These are phyloP conservation scores for Talaromyces sp. DNA, from an alignment of 2,329 filamentous ascomycete species.

Conservation along the genomic window DNA sequence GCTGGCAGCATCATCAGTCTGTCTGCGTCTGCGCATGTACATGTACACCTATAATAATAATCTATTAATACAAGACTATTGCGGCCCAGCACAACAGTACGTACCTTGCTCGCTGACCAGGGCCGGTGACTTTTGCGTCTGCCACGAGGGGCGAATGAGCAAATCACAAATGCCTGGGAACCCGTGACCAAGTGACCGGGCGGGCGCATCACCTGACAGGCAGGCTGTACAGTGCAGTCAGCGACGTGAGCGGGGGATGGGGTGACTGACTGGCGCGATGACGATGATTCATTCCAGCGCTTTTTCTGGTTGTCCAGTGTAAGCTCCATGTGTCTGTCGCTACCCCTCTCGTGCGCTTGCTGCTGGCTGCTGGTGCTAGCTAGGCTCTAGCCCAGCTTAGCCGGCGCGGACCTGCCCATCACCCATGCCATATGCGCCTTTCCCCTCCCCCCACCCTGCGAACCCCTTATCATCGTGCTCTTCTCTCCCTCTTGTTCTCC, in stretches of 20 bases:
- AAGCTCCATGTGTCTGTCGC: background rate
- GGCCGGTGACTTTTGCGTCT: background rate
- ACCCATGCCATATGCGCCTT: background rate
- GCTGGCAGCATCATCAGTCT: background rate
- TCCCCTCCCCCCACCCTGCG: background rate
- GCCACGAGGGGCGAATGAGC: background rate
- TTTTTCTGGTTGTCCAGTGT: background rate
- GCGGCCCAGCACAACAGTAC: background rate
- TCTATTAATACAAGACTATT: background rate
- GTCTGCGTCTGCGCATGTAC: background rate
- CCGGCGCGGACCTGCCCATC: constrained; percentile 2
- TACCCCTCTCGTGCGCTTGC: background rate
- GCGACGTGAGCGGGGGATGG: background rate
- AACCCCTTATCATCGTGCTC: background rate
- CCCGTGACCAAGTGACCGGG: background rate
- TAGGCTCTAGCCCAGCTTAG: too few species aligned
- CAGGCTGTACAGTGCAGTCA: too few species aligned
- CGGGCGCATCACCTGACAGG: constrained; percentile 2
- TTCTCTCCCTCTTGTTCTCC: background rate
- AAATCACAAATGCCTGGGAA: background rate
- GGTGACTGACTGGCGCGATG: background rate
- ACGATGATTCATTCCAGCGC: background rate
- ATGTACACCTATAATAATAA: background rate
- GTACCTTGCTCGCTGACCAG: background rate
- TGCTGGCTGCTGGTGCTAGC: background rate